Percentiles rank a stretch among this genome's conserved stretches.
phyloP scores from a whole-genome alignment of 495 filamentous ascomycete genomes.

The Filosporella fistucella region DNA sequence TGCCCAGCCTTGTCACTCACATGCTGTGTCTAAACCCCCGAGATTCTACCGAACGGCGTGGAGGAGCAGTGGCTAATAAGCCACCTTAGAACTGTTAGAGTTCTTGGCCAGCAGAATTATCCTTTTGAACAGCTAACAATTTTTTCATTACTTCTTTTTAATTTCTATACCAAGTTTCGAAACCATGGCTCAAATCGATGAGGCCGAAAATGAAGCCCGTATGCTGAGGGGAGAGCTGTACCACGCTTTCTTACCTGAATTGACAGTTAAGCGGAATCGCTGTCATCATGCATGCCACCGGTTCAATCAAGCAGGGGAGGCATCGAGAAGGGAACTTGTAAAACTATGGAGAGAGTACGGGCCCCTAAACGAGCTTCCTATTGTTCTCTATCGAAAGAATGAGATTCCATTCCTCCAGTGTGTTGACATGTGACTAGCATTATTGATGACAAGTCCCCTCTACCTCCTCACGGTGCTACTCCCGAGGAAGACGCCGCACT shows the following conservation, averaged over 20 bases:
- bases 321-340: constrained; percentile 50
- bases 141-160: too few relatives aligned
- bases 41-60: too few relatives aligned
- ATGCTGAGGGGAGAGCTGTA: constrained; percentile 50
- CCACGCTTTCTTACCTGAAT: constrained; percentile 39
- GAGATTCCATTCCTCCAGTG: not conserved
- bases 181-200: constrained; percentile 11
- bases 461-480: constrained; percentile 50
- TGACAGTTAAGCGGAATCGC: constrained; percentile 48
- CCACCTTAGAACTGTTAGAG: too few relatives aligned
- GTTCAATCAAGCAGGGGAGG: constrained; percentile 59
- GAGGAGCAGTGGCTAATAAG: too few relatives aligned
- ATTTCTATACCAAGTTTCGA: not conserved
- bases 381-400: not conserved
- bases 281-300: constrained; percentile 53
- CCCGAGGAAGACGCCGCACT: constrained; percentile 55
- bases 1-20: not conserved
- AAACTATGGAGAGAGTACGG: constrained; percentile 75
- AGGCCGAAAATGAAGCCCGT: constrained; percentile 38
- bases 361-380: not conserved
- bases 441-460: constrained; percentile 51
- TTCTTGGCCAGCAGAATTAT: too few relatives aligned
- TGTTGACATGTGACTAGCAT: constrained; percentile 38
- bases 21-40: too few relatives aligned
- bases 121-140: too few relatives aligned